These are phyloP conservation scores for Venturia asperata DNA, from an alignment of 2,329 filamentous ascomycete genomes.

Conservation along the genomic window DNA sequence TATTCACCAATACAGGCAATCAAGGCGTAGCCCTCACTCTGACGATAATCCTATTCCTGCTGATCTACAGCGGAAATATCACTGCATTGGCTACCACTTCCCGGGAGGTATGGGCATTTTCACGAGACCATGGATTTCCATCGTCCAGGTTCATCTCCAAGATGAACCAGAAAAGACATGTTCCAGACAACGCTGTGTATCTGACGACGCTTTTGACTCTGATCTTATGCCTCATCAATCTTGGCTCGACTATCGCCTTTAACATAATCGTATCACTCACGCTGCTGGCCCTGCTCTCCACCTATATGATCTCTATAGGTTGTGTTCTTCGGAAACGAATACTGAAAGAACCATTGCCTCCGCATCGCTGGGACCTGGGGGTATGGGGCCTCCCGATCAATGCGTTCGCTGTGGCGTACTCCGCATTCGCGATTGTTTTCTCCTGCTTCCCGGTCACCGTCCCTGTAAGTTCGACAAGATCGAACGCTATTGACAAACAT, in stretches of 20 bases:
- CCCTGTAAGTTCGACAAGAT: slow-evolving; percentile 23
- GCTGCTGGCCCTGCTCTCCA: slow-evolving; percentile 27
- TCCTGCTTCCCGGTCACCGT: slow-evolving; percentile 25
- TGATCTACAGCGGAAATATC: slow-evolving; percentile 36
- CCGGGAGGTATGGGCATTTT: slow-evolving; percentile 45
- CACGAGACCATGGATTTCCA: slow-evolving; percentile 42
- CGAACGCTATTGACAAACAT: neutral
- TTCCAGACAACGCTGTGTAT: slow-evolving; percentile 33
- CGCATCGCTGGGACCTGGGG: slow-evolving; percentile 34
- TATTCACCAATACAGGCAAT: slow-evolving; percentile 36
- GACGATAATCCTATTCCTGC: slow-evolving; percentile 33
- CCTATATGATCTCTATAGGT: slow-evolving; percentile 29
- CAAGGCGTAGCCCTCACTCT: slow-evolving; percentile 38
- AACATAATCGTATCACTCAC: slow-evolving; percentile 34
- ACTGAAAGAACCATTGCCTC: slow-evolving; percentile 23
- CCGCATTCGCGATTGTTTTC: slow-evolving; percentile 24
- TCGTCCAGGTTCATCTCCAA: slow-evolving; percentile 25
- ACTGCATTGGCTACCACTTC: slow-evolving; percentile 42
- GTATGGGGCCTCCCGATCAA: slow-evolving; percentile 33
- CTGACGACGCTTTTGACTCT: slow-evolving; percentile 28
- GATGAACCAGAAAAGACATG: slow-evolving; percentile 31
- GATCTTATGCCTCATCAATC: slow-evolving; percentile 36
- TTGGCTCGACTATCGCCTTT: slow-evolving; percentile 35
- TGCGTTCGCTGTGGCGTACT: slow-evolving; percentile 30
- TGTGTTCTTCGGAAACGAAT: slow-evolving; percentile 27